Base-by-base conservation (phyloP, 148 eudicot genomes). In the Rhododendron simsii region DNA sequence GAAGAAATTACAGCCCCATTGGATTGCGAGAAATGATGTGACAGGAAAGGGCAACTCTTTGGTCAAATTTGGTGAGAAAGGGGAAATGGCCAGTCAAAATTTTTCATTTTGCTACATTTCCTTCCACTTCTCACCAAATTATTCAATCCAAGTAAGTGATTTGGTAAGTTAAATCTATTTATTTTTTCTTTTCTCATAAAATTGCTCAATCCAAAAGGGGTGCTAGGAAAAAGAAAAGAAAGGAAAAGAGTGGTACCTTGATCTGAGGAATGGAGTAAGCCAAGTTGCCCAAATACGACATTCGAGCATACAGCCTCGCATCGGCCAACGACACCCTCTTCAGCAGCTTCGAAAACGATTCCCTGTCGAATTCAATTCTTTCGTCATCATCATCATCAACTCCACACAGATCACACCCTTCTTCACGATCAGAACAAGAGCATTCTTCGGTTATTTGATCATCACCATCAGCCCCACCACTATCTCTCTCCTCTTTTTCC, bases 211-310 rank as follows among this genome's bases (percentile, higher is more conserved):
- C 65, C n/a, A 59, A 59, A 59, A 21, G 65, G n/a, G 65, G 26
- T 59, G 26, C 21, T 18, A 55, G 61, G 61, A 16, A 55, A 16
- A 18, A 59, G 9, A 59, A 59, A n/a, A 21, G 50, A 76, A 67
- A 44, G 45, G n/a, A 67, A 16, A 37, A 59, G 87, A 23, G 50
- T 12, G 30, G 30, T 89, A 97, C 99, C 99, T 94, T 95, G 88
- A 97, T 94, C 77, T 84, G 89, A n/a, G 98, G 92, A 35, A 97
- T 95, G 82, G 79, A 88, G 91, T 97, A 97, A 39, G 99, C 98
- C 87, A 95, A 88, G 51, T 85, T 93, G 35, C 98, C 98, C 95
- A 97, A 93, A 89, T 93, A 93, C 84, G 98, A 97, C 88, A 97
- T 84, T 85, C 88, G 92, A 87, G 98, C 95, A 94, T 95, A 97